A percentile compares a stretch with the other conserved stretches of the same genome.
Conservation (phyloP, 345 rosid genomes). For the Eucalyptus erythrocorys region DNA sequence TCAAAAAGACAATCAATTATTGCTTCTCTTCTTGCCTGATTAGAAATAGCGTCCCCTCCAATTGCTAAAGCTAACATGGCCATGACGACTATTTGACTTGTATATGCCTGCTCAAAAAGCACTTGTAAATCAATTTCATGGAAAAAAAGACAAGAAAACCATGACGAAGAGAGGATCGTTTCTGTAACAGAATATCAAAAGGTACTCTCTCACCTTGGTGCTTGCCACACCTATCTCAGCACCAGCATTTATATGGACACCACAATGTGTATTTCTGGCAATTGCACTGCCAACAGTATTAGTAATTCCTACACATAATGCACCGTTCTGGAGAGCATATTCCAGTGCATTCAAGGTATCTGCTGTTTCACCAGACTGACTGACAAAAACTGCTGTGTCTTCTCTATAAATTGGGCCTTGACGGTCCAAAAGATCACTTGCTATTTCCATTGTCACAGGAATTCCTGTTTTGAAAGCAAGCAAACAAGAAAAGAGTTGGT, state of each 20-base stretch:
- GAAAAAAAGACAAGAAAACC: neutral
- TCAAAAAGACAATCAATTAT: slow-evolving; percentile 86
- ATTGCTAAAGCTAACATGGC: slow-evolving; percentile 93
- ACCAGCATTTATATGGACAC: slow-evolving; percentile 94
- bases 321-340: slow-evolving; percentile 83
- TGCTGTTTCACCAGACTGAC: slow-evolving; percentile 99
- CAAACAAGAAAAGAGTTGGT: neutral
- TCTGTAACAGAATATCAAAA: neutral
- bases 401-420: slow-evolving; percentile 97
- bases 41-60: slow-evolving; percentile 79
- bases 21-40: slow-evolving; percentile 69
- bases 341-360: slow-evolving; percentile 85
- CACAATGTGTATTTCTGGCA: slow-evolving; percentile 89
- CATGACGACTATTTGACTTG: slow-evolving; percentile 97
- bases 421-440: slow-evolving; percentile 91
- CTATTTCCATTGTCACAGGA: slow-evolving; percentile 97
- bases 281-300: slow-evolving; percentile 97
- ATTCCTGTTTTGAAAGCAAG: slow-evolving; percentile 35
- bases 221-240: slow-evolving; percentile 98
- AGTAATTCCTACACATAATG: slow-evolving; percentile 94
- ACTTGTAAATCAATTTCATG: neutral
- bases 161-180: neutral
- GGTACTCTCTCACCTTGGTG: slow-evolving; percentile 54
- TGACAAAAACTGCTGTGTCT: slow-evolving; percentile 96
- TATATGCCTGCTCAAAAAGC: slow-evolving; percentile 55